Evolutionary conservation across 768 basidiomycete genomes (phyloP), one percentile per base, ranked within the genome.

Genomic region (Floccularia luteovirens): DNA sequence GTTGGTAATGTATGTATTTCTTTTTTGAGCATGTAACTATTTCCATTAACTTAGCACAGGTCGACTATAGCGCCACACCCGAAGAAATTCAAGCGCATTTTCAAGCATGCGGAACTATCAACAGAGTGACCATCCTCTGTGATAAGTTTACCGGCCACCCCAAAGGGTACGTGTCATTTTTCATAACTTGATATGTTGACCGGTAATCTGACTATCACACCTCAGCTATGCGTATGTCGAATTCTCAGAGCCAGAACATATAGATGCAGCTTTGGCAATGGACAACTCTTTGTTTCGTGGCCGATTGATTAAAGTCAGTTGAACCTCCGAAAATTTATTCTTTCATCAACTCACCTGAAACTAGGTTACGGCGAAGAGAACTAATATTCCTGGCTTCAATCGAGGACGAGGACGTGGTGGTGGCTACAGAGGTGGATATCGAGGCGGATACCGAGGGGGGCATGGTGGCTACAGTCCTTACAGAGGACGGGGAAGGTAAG

Each of bases 101-200:
- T 67, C 88, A 92, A 58, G 83, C 93, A 12, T 98, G 93, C 56
- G 96, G 96, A 4, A 90, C 88, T 12, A 99, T 99, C 63, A 99
- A 99, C 66, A 80, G 96, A 52, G 92, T 99, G 31, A 99, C 96
- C 1, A 99, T 99, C 55, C 80, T 99, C 21, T 98, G 94, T 62
- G 96, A 99, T 75, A 98, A 98, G 67, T 98, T 94, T 63, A 98
- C 94, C 17, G 96, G 96, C 35, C 93, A 97, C 66, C 94, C 96
- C 34, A 97, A 97, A 78, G 96, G 96, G 92, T 92, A 48, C 37
- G 56, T 48, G 2, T 5, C 11, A 11, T 30, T 6, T 32, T 40
- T 24, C 42, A 41, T 43, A n/a, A 46, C 35, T 32, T 30, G 20
- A 3, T 35, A 31, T 20, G 21, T 17, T 17, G n/a, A 40, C 36